Base-by-base conservation (phyloP, 2,329 filamentous ascomycete genomes). In the Fusarium humuli region DNA sequence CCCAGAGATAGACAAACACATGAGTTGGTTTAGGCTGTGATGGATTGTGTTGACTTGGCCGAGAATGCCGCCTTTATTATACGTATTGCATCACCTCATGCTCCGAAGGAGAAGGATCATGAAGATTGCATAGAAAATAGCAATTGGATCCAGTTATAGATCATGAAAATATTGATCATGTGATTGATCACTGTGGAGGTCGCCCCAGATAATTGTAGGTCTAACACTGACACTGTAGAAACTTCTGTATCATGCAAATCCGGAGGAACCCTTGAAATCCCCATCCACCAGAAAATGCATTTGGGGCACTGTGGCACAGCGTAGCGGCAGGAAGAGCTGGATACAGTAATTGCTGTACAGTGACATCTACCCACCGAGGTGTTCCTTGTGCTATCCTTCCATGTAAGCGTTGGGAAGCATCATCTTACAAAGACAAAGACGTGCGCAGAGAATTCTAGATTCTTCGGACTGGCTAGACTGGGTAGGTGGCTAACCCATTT, bases 361-460 rank as follows among this genome's bases (percentile, higher is more conserved):
- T 60, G 41, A 8, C 37, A 47, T 18, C 13, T 22, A 12, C 11
- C 47, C 9, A 56, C 25, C 18, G 48, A 11, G 37, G 61, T n/a
- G 34, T 37, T 37, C n/a, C 34, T 37, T n/a, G 34, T 37, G 34
- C 29, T 30, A 13, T 30, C 29, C 12, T 12, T 30, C 16, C 44
- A 29, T 49, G 48, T 50, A 66, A 66, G 27, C 40, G 22, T 22
- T 23, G 18, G 34, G 40, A 7, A 34, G 23, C 12, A 37, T 61
- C 41, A 44, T 34, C 25, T 40, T 49, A 37, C 40, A 30, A n/a
- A 42, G 45, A 37, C 40, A 37, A 14, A 32, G 48, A 69, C 45
- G 66, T 40, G 27, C 32, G 41, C 11, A 56, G 60, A 63, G 20
- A 45, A 47, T 70, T 73, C 71, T 70, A 65, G 71, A 66, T 60